These are phyloP conservation scores for Rhynchosporium graminicola DNA, from an alignment of 2,329 filamentous ascomycete genomes.

Conservation along the genomic window DNA sequence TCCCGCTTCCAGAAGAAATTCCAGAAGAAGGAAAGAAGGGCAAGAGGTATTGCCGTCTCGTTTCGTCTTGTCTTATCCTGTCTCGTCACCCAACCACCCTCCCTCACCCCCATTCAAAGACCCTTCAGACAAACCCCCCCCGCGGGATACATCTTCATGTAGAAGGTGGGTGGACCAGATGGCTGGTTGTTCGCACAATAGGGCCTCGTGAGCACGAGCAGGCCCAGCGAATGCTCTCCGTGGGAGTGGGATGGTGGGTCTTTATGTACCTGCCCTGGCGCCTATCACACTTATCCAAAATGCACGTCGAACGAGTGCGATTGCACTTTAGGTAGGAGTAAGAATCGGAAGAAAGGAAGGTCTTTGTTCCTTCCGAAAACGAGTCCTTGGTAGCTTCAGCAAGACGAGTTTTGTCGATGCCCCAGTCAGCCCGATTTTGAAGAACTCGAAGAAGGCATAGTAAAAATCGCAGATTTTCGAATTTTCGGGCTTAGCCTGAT, in stretches of 20 bases:
- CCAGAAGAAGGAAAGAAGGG: background rate
- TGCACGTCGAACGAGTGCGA: slow-evolving; percentile 2
- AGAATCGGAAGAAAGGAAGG: background rate
- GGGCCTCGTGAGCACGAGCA: background rate
- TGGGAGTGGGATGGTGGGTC: slow-evolving; percentile 6
- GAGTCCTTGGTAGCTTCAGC: too few species aligned
- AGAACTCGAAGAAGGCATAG: too few species aligned
- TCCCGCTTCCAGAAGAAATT: background rate
- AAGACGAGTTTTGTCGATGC: too few species aligned
- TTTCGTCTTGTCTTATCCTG: background rate
- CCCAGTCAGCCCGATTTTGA: too few species aligned
- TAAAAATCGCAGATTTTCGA: too few species aligned
- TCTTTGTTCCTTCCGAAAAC: background rate
- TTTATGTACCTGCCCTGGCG: background rate
- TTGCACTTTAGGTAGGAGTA: background rate
- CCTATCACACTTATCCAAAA: slow-evolving; percentile 8
- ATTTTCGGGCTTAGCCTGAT: background rate
- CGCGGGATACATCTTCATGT: slow-evolving; percentile 7
- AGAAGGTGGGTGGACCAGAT: slow-evolving; percentile 10
- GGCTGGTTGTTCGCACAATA: background rate
- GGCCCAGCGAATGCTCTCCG: background rate
- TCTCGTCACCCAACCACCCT: slow-evolving; percentile 4
- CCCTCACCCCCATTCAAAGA: background rate
- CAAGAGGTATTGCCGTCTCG: background rate
- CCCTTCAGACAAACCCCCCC: background rate